phyloP scores from a whole-genome alignment of 371 early-diverging fungal genomes.

The Apophysomyces sp. region DNA sequence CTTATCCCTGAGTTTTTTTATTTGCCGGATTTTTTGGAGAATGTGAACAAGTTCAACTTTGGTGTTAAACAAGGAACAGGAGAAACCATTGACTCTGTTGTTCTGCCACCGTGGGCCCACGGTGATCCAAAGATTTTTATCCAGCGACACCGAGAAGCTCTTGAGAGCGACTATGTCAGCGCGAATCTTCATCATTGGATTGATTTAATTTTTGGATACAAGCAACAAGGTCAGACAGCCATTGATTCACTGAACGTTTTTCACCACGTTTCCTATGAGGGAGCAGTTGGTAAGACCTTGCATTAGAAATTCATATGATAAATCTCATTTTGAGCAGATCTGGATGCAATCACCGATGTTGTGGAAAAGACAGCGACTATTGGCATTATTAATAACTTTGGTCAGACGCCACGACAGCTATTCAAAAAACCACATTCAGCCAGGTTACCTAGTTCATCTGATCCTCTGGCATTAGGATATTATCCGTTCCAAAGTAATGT shows the following conservation, averaged over 20 bases:
- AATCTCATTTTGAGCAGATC: conserved; percentile 34
- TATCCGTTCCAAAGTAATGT: conserved; percentile 54
- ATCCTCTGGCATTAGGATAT: conserved; percentile 33
- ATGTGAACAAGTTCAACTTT: conserved; percentile 85
- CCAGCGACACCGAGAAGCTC: conserved; percentile 83
- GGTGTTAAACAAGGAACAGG: conserved; percentile 74
- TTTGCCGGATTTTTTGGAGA: conserved; percentile 82
- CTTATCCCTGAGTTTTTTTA: conserved; percentile 91
- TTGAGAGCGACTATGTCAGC: conserved; percentile 91
- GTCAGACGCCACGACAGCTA: conserved; percentile 88
- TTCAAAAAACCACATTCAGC: conserved; percentile 79
- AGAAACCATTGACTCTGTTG: conserved; percentile 73
- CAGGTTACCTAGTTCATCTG: conserved; percentile 34
- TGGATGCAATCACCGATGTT: conserved; percentile 86
- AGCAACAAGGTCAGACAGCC: conserved; percentile 83
- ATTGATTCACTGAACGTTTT: conserved; percentile 87
- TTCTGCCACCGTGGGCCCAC: conserved; percentile 86
- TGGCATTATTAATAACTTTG: conserved; percentile 94
- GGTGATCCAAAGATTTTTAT: conserved; percentile 87
- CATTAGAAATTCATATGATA: background rate
- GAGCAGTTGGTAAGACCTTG: conserved; percentile 68
- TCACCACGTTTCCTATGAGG: conserved; percentile 90
- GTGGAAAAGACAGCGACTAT: conserved; percentile 89
- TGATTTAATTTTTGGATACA: conserved; percentile 88
- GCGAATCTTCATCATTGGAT: conserved; percentile 86